Evolutionary conservation across 1,284 basidiomycete genomes (phyloP).

Genomic region (Tilletia indica): DNA sequence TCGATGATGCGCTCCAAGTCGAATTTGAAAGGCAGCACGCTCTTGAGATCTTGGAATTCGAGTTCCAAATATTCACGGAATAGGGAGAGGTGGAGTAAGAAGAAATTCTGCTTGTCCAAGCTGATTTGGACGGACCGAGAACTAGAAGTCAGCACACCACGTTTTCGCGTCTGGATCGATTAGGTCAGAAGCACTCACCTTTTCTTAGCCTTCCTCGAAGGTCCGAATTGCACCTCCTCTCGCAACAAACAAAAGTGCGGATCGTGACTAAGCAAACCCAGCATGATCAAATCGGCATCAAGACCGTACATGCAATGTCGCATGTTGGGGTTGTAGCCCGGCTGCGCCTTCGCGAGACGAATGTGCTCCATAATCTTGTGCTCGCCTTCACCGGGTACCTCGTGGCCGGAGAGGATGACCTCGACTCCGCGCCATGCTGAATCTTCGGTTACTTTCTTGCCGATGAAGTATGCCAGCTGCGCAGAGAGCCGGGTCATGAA

Average conservation of each 20-base stretch:
- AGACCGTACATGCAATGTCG: constrained; percentile 97
- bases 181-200: constrained; percentile 47
- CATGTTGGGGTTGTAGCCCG: constrained; percentile 86
- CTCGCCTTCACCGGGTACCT: constrained; percentile 95
- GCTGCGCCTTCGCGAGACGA: constrained; percentile 86
- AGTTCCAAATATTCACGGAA: constrained; percentile 95
- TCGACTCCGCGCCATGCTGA: constrained; percentile 76
- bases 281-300: constrained; percentile 98
- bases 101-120: constrained; percentile 86
- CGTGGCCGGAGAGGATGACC: constrained; percentile 95
- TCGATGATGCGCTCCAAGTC: constrained; percentile 91
- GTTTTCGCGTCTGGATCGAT: not conserved
- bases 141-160: not conserved
- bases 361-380: constrained; percentile 99
- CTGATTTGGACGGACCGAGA: constrained; percentile 56
- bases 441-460: constrained; percentile 54
- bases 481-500: constrained; percentile 90
- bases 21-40: constrained; percentile 64
- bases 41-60: constrained; percentile 68
- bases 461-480: constrained; percentile 88
- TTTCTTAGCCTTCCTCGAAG: constrained; percentile 64
- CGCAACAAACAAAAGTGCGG: constrained; percentile 96
- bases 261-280: constrained; percentile 93
- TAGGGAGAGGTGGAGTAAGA: constrained; percentile 86
- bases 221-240: constrained; percentile 97